Percentiles rank a stretch among this genome's conserved stretches.
phyloP scores from a whole-genome alignment of 176 grass and related monocot species.

The Tillandsia fasciculata region DNA sequence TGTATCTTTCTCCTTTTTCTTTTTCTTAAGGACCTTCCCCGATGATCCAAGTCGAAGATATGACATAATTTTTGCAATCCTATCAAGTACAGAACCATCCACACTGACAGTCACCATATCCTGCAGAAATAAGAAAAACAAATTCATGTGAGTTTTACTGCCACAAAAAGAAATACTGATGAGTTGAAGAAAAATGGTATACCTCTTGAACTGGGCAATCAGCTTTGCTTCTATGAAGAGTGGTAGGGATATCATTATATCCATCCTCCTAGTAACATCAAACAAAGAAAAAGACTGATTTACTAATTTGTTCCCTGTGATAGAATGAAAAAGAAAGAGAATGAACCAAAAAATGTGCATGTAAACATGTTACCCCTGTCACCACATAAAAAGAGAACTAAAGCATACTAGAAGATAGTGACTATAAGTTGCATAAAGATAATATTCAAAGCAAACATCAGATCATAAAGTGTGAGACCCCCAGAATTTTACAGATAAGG shows the following conservation, averaged over 20 bases:
- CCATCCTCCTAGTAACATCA: slow-evolving; percentile 65
- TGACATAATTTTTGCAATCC: slow-evolving; percentile 99
- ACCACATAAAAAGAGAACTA: neutral
- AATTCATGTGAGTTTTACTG: neutral
- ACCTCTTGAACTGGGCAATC: slow-evolving; percentile 83
- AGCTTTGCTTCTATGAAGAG: slow-evolving; percentile 95
- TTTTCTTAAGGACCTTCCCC: slow-evolving; percentile 98
- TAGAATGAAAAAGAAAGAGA: neutral
- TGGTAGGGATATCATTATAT: slow-evolving; percentile 88
- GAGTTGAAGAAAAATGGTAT: neutral
- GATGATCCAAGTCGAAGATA: slow-evolving; percentile 97
- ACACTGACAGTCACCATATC: slow-evolving; percentile 92
- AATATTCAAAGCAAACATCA: too few relatives aligned
- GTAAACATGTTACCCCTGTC: neutral
- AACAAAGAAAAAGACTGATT: slow-evolving; percentile 7
- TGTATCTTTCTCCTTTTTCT: slow-evolving; percentile 87
- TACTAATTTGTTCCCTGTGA: neutral
- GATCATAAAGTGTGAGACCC: too few relatives aligned
- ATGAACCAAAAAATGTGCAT: neutral
- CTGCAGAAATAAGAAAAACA: slow-evolving; percentile 40
- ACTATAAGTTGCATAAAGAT: too few relatives aligned
- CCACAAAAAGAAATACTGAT: neutral
- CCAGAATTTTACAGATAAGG: too few relatives aligned
- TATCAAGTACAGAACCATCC: slow-evolving; percentile 91
- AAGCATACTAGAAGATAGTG: neutral